Evolutionary conservation across 176 grass and related monocot species (phyloP).

Genomic region (Cenchrus purpureus): DNA sequence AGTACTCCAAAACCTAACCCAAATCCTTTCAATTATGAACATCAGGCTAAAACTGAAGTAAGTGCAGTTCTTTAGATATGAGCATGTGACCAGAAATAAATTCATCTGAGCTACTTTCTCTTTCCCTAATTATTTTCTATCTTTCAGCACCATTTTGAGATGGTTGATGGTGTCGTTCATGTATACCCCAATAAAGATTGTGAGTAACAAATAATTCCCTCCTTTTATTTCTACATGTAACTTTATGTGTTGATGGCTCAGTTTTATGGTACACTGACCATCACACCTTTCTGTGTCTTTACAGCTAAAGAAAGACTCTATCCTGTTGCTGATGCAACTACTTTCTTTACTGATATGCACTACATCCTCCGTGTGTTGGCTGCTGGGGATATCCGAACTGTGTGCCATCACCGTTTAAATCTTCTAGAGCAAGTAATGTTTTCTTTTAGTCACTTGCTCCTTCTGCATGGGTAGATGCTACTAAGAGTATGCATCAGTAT

Average conservation of each 20-base stretch:
- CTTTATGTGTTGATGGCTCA: constrained; percentile 15
- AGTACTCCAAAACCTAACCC: constrained; percentile 91
- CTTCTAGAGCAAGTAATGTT: constrained; percentile 88
- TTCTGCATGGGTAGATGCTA: background rate
- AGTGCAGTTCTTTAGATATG: constrained; percentile 33
- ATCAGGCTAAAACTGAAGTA: constrained; percentile 79
- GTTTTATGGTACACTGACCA: constrained; percentile 7
- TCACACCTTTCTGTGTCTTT: constrained; percentile 26
- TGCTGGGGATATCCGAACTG: constrained; percentile 88
- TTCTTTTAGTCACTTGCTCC: background rate
- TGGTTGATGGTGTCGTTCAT: constrained; percentile 98
- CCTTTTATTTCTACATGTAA: constrained; percentile 18
- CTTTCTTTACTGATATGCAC: constrained; percentile 97
- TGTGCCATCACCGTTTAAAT: constrained; percentile 84
- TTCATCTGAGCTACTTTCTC: background rate
- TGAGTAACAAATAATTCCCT: constrained; percentile 46
- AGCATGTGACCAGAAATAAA: background rate
- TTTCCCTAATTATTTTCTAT: constrained; percentile 15
- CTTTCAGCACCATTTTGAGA: constrained; percentile 79
- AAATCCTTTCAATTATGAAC: constrained; percentile 72
- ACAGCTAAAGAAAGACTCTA: constrained; percentile 82
- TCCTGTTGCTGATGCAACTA: constrained; percentile 88
- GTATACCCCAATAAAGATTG: constrained; percentile 78
- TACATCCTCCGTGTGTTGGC: constrained; percentile 87
- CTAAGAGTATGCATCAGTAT: background rate